A percentile compares a stretch with the other conserved stretches of the same genome.
These are phyloP conservation scores for Epichloe sp. DNA, from an alignment of 2,329 filamentous ascomycete genomes.

Conservation along the genomic window DNA sequence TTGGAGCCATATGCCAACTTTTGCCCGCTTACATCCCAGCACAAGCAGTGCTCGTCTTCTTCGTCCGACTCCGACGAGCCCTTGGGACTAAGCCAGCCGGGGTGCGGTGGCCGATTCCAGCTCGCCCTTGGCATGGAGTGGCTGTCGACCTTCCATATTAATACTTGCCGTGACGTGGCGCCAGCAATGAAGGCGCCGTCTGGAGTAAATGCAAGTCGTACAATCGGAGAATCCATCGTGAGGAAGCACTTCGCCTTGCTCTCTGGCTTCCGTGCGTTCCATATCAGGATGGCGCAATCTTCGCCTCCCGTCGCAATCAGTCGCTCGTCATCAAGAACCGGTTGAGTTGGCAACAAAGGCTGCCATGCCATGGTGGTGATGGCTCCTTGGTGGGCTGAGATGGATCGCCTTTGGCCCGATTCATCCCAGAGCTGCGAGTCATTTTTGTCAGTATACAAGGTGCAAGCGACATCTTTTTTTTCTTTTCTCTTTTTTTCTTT, in stretches of 20 bases:
- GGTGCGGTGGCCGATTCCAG: slow-evolving; percentile 42
- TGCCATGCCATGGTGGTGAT: slow-evolving; percentile 50
- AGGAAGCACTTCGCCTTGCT: slow-evolving; percentile 45
- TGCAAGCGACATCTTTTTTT: background rate
- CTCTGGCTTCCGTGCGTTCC: slow-evolving; percentile 44
- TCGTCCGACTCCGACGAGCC: slow-evolving; percentile 39
- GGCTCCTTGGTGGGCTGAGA: slow-evolving; percentile 44
- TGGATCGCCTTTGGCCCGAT: slow-evolving; percentile 38
- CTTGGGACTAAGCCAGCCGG: slow-evolving; percentile 46
- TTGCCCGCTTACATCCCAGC: slow-evolving; percentile 49
- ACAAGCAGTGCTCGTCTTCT: slow-evolving; percentile 47
- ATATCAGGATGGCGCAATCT: slow-evolving; percentile 49
- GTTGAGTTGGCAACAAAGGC: slow-evolving; percentile 29
- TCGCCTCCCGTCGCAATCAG: slow-evolving; percentile 49
- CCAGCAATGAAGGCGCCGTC: slow-evolving; percentile 51
- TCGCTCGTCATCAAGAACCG: slow-evolving; percentile 33
- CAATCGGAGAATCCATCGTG: slow-evolving; percentile 45
- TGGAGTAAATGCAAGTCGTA: slow-evolving; percentile 48
- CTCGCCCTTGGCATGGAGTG: slow-evolving; percentile 43
- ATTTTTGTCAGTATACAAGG: background rate
- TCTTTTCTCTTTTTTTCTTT: rapidly evolving
- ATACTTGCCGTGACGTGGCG: slow-evolving; percentile 42
- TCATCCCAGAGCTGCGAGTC: slow-evolving; percentile 40
- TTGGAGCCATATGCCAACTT: slow-evolving; percentile 52
- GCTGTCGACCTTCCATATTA: slow-evolving; percentile 54